Base-by-base conservation (phyloP, 2,329 filamentous ascomycete genomes). In the Cladorrhinum sp. region DNA sequence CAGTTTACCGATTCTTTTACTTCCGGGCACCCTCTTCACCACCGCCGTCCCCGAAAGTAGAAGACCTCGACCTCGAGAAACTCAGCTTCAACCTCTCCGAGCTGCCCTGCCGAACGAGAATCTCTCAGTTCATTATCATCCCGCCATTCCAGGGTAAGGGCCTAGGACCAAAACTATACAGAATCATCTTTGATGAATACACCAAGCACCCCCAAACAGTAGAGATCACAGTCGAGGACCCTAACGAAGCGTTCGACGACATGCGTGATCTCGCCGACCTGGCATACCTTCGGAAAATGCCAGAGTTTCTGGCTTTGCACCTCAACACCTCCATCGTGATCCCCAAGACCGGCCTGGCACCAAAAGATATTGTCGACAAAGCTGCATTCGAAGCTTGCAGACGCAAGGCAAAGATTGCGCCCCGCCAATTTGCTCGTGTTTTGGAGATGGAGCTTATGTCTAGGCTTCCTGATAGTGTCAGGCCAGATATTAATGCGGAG, bases 141-240 rank as follows among this genome's bases (percentile, higher is more conserved):
- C 93, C 93, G 1, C 89, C 92, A 5, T 96, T 92, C 74, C 93
- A 97, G 72, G 82, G 85, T 63, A 85, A 86, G 63, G 92, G 92
- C 16, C 87, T 93, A 54, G 95, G 93, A 36, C 83, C 86, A 10
- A 82, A 85, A 48, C 85, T 99, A 41, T 99, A 98, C 79, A 85
- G 86, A 62, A 81, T 86, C 53, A 91, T 98, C 66, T 93, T 92
- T 70, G 76, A 82, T 7, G 77, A 86, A 66, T 89, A 91, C 65
- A 81, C 89, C 60, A 79, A 84, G 32, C 84, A 89, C 59, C 74
- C 83, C 0, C 86, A 88, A 62, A 89, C 92, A 7, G 81, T 86
- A 58, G 93, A 98, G 72, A 84, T 99, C 69, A 96, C 93, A 0
- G 88, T 99, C 5, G 95, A 99, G 76, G 93, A 98, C 63, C 96